A percentile compares a stretch with the other conserved stretches of the same genome.
Evolutionary conservation across 2,329 filamentous ascomycete genomes (phyloP).

Genomic region (Pseudogymnoascus sp.): DNA sequence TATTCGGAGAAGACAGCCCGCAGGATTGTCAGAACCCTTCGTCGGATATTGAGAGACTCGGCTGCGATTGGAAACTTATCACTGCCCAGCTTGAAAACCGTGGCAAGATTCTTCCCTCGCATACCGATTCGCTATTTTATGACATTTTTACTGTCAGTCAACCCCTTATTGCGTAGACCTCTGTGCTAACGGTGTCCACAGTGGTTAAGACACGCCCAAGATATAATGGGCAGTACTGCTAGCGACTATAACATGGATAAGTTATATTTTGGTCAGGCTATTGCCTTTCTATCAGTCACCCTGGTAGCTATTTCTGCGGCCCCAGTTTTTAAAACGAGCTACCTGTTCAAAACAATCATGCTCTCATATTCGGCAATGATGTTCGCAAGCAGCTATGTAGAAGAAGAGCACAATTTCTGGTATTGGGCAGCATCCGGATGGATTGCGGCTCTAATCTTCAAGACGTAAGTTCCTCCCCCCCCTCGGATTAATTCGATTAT

Average conservation of each 20-base stretch:
- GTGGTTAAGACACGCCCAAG: constrained; percentile 46
- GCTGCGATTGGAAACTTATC: constrained; percentile 56
- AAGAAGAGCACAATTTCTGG: constrained; percentile 98
- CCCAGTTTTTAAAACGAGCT: constrained; percentile 21
- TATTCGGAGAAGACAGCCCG: constrained; percentile 32
- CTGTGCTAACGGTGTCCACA: constrained; percentile 20
- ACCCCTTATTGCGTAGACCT: not conserved
- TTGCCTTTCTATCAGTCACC: constrained; percentile 29
- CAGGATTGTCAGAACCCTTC: constrained; percentile 17
- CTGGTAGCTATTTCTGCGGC: constrained; percentile 28
- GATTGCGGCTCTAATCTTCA: constrained; percentile 47
- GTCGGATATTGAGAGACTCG: constrained; percentile 44
- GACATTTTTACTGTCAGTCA: constrained; percentile 35
- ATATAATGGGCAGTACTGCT: constrained; percentile 76
- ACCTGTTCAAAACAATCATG: constrained; percentile 39
- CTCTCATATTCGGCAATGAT: constrained; percentile 74
- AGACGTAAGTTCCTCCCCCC: constrained; percentile 24
- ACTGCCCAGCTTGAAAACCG: constrained; percentile 9
- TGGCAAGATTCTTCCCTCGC: constrained; percentile 14
- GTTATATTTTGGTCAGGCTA: constrained; percentile 40
- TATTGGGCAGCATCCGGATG: constrained; percentile 78
- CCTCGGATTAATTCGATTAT: constrained; percentile 9
- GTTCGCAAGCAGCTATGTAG: constrained; percentile 96
- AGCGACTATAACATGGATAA: constrained; percentile 78
- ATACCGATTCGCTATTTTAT: constrained; percentile 34